Evolutionary conservation across 1,284 basidiomycete species (phyloP), one percentile per base, ranked within the genome.

Genomic region (Moniliophthora roreri): DNA sequence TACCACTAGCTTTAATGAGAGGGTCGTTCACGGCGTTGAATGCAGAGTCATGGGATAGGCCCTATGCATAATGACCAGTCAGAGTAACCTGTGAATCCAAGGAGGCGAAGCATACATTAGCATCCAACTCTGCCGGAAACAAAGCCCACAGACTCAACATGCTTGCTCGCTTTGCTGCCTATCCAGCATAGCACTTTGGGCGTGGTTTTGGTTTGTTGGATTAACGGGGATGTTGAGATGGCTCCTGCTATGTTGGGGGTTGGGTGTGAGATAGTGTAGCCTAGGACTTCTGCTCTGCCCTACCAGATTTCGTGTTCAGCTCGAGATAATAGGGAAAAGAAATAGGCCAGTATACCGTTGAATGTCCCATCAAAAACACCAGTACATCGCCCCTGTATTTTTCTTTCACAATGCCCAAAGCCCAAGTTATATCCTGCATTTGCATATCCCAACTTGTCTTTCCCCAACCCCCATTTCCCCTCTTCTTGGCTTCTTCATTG

Each of bases 301-400:
- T 90, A 21, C 18, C 44, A 21, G 13, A 34, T 23, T 24, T 45
- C 38, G 11, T 4, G 28, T 26, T 23, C 13, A 38, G 28, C 13
- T 9, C 5, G 32, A 52, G 48, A 28, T 38, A 36, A n/a, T 3
- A 21, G 20, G 20, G 21, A 54, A 36, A 40, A 5, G n/a, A n/a
- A n/a, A n/a, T n/a, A n/a, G n/a, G n/a, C n/a, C 40, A 15, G 65
- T 78, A 37, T 58, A 89, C 89, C 91, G 93, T 93, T 2, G 89
- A 92, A 66, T 93, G 91, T 0, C 92, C 91, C 72, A 86, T 82
- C 38, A 94, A 63, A 63, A 90, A 93, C 16, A 90, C 59, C 18
- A 87, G 86, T 15, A 82, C 64, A 3, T 70, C 78, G 1, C 70
- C 63, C n/a, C n/a, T n/a, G 49, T 73, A 72, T 16, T 67, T 56